Conservation (phyloP, 2,329 filamentous ascomycete genomes). For the Arthrobotrys iridis region DNA sequence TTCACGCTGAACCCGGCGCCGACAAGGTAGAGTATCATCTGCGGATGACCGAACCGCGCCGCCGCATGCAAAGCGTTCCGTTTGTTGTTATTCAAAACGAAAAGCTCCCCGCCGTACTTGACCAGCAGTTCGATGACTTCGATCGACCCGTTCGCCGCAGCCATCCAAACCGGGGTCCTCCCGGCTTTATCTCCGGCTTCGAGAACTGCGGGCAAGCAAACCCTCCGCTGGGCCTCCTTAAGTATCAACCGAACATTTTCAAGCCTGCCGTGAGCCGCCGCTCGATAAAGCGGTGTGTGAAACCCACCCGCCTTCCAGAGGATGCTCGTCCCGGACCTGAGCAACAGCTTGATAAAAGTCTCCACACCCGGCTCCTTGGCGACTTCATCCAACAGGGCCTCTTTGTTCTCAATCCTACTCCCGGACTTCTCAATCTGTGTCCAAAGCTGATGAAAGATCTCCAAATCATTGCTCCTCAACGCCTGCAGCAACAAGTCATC, state of each 20-base stretch:
- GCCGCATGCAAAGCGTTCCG: conserved; percentile 30
- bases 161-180: conserved; percentile 29
- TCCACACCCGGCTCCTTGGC: conserved; percentile 30
- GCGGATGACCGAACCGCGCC: conserved; percentile 11
- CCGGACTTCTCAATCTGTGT: conserved; percentile 40
- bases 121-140: conserved; percentile 21
- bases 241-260: conserved; percentile 32
- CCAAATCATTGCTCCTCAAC: conserved; percentile 27
- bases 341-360: conserved; percentile 28
- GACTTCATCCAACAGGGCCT: conserved; percentile 30
- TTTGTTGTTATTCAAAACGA: not conserved
- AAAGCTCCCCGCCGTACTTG: conserved; percentile 28
- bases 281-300: conserved; percentile 14
- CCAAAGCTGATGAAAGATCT: conserved; percentile 49
- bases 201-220: conserved; percentile 26
- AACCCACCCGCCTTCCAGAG: not conserved
- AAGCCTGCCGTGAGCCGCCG: conserved; percentile 10
- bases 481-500: conserved; percentile 30
- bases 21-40: conserved; percentile 33
- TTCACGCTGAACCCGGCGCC: conserved; percentile 12
- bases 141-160: conserved; percentile 19
- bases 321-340: conserved; percentile 37
- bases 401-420: conserved; percentile 34
- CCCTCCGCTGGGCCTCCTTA: conserved; percentile 28
- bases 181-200: not conserved